Base-by-base conservation (phyloP, 768 basidiomycete genomes). In the Leccinum arenicola region DNA sequence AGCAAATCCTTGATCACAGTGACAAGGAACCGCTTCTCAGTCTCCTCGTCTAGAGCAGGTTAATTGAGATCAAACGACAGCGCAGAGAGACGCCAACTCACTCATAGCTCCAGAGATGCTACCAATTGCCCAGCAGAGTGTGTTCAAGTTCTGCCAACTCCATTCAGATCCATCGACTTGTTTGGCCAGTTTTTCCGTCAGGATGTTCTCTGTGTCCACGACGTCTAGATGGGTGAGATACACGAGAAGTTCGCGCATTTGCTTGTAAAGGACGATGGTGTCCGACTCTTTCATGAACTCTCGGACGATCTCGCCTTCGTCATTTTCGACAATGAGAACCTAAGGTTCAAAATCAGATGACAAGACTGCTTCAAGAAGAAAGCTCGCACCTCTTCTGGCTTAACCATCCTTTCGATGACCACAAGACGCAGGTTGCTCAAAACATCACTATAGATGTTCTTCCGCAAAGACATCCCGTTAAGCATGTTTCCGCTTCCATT, bases 31-130 rank as follows among this genome's bases (percentile, higher is more conserved):
- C 97, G 91, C 73, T 98, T 98, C 78, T 99, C 97, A 3, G 95
- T 94, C 72, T 99, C 96, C 77, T 99, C 97, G 68, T 97, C 95
- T 98, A 63, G 19, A 55, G 25, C 27, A 6, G 25, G 58, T 50
- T 54, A 2, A 52, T 61, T 31, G 23, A 40, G 19, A 29, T 40
- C 43, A 47, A 54, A 45, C 3, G 25, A 40, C 23, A 21, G 58
- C 3, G 55, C 43, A 25, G 15, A 50, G 12, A 15, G 10, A 60
- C 48, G 33, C 12, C 12, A 55, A 82, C 92, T 73, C 69, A 95
- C 95, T 98, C 97, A 98, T 99, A 3, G 96, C 95, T 47, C 95
- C 95, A 21, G 96, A 98, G 61, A 99, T 98, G 2, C 95, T 98
- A 59, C 97, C 97, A 67, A 98, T 99, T 55, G 97, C 97, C 97